phyloP scores from a whole-genome alignment of 108 stramenopile genomes.

The Mayamaea pseudoterrestris region DNA sequence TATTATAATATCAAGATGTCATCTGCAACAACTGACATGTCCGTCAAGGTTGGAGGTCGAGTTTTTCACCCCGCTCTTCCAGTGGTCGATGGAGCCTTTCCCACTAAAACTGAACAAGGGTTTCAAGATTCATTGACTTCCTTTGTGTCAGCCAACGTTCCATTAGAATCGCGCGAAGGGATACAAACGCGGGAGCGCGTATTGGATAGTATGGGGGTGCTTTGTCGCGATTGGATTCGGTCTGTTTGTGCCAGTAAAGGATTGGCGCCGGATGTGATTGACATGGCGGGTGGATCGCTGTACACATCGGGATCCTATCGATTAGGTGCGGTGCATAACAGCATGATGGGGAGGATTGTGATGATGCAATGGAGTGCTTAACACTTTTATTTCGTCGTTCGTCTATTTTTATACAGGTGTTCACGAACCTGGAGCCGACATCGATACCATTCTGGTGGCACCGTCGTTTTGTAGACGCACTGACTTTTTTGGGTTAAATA shows the following conservation, averaged over 20 bases:
- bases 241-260: slow-evolving; percentile 43
- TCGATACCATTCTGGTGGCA: slow-evolving; percentile 75
- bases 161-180: slow-evolving; percentile 60
- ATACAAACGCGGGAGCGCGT: slow-evolving; percentile 72
- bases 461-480: slow-evolving; percentile 80
- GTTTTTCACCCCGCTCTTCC: slow-evolving; percentile 60
- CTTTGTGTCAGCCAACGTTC: slow-evolving; percentile 45
- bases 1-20: not conserved
- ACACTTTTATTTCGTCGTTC: too few species aligned
- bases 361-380: too few species aligned
- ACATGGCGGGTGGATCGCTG: slow-evolving; percentile 66
- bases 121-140: slow-evolving; percentile 34
- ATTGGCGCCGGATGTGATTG: slow-evolving; percentile 43
- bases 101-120: slow-evolving; percentile 34
- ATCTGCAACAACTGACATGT: slow-evolving; percentile 13
- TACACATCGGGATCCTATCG: slow-evolving; percentile 91
- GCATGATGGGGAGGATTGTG: too few species aligned
- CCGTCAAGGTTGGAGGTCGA: slow-evolving; percentile 62
- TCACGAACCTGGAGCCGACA: slow-evolving; percentile 95
- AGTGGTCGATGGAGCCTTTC: slow-evolving; percentile 48
- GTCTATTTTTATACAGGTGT: too few species aligned
- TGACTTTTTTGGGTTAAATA: slow-evolving; percentile 82
- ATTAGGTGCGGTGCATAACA: too few species aligned
- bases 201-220: slow-evolving; percentile 47
- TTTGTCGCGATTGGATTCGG: slow-evolving; percentile 65